Evolutionary conservation across 2,329 filamentous ascomycete genomes (phyloP).

Genomic region (Penicillium verrucosum): DNA sequence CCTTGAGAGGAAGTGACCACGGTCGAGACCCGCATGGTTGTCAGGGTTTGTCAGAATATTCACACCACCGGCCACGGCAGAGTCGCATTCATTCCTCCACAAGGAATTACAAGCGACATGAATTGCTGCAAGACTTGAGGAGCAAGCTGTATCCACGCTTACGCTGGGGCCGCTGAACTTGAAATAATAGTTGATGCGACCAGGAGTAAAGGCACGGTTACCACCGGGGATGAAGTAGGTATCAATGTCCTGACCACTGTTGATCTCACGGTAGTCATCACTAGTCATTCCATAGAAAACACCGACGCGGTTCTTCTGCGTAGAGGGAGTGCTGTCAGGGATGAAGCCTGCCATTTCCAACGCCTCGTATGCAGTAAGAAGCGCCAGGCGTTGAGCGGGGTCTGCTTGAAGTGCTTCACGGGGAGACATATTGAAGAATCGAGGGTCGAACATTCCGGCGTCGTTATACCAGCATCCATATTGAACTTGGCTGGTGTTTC

Average conservation of each 20-base stretch:
- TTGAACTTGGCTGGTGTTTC: constrained; percentile 73
- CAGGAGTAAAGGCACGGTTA: constrained; percentile 48
- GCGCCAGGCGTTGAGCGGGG: constrained; percentile 72
- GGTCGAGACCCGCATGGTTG: constrained; percentile 71
- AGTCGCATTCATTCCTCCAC: constrained; percentile 74
- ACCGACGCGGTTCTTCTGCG: constrained; percentile 62
- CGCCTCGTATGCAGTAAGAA: constrained; percentile 76
- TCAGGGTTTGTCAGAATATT: constrained; percentile 77
- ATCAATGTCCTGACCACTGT: constrained; percentile 68
- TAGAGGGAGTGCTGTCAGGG: constrained; percentile 67
- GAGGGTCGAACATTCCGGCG: constrained; percentile 73
- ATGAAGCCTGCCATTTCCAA: constrained; percentile 78
- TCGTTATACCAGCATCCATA: constrained; percentile 75
- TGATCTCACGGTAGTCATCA: constrained; percentile 75
- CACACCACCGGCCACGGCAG: constrained; percentile 73
- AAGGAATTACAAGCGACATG: constrained; percentile 70
- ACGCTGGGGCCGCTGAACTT: constrained; percentile 71
- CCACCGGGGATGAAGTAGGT: constrained; percentile 65
- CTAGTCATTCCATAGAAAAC: constrained; percentile 73
- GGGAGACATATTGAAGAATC: constrained; percentile 85
- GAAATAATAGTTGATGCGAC: constrained; percentile 60
- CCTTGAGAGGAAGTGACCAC: constrained; percentile 74
- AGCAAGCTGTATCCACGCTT: constrained; percentile 75
- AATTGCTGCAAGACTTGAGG: constrained; percentile 69
- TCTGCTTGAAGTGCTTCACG: constrained; percentile 77